phyloP scores from a whole-genome alignment of 2,329 filamentous ascomycete genomes.

The Escovopsis weberi region DNA sequence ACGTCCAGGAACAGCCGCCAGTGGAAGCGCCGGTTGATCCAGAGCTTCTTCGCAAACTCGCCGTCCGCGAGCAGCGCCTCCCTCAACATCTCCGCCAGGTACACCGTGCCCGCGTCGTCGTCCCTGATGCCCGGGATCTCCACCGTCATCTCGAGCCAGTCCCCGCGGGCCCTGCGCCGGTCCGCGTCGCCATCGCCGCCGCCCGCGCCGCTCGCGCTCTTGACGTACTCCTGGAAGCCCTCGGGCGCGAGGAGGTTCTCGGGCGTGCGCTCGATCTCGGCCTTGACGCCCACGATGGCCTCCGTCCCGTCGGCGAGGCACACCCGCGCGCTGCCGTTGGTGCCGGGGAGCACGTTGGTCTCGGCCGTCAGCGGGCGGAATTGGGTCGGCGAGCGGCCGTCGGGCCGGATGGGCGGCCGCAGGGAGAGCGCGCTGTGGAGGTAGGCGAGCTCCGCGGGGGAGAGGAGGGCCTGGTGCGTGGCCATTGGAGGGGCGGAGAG shows the following conservation, averaged over 20 bases:
- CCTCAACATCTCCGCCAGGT: slow-evolving; percentile 72
- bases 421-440: slow-evolving; percentile 77
- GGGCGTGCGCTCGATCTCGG: slow-evolving; percentile 69
- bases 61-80: slow-evolving; percentile 71
- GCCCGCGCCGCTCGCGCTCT: slow-evolving; percentile 17
- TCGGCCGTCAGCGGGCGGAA: slow-evolving; percentile 88
- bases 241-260: slow-evolving; percentile 14
- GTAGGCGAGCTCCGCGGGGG: slow-evolving; percentile 91
- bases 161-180: slow-evolving; percentile 31
- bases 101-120: slow-evolving; percentile 80
- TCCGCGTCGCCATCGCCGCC: slow-evolving; percentile 26
- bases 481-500: slow-evolving; percentile 32
- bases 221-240: slow-evolving; percentile 6
- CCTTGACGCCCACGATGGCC: slow-evolving; percentile 90
- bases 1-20: slow-evolving; percentile 96
- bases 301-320: slow-evolving; percentile 93
- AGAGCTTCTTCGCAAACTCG: slow-evolving; percentile 54
- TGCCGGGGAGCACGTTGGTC: slow-evolving; percentile 73
- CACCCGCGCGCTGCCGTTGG: slow-evolving; percentile 85
- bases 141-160: slow-evolving; percentile 83
- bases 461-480: slow-evolving; percentile 61
- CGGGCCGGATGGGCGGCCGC: slow-evolving; percentile 72
- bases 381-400: slow-evolving; percentile 67
- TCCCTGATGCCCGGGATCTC: slow-evolving; percentile 85
- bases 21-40: slow-evolving; percentile 85